phyloP scores from a whole-genome alignment of 352 stramenopile species.

The Phytopythium chamaehyphon region DNA sequence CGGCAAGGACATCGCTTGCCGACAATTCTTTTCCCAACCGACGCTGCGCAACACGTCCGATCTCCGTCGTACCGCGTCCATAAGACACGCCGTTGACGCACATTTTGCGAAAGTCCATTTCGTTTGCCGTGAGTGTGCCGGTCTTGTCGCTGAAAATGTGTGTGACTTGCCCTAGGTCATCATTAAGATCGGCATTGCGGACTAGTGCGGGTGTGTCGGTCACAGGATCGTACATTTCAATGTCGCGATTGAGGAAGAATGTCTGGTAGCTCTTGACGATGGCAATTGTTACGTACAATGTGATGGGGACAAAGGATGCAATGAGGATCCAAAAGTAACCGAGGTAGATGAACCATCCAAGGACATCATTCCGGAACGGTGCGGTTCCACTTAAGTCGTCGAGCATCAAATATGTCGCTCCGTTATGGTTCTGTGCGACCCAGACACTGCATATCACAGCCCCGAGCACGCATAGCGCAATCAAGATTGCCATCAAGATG shows the following conservation, averaged over 20 bases:
- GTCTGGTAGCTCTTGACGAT: constrained; percentile 88
- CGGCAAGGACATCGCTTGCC: constrained; percentile 65
- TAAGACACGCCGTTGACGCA: constrained; percentile 80
- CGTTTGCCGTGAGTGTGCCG: constrained; percentile 80
- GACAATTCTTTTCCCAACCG: constrained; percentile 74
- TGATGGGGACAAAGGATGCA: constrained; percentile 85
- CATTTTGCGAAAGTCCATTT: constrained; percentile 90
- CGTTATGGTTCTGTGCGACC: constrained; percentile 50
- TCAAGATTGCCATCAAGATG: constrained; percentile 70
- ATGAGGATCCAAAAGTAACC: constrained; percentile 89
- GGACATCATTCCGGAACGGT: constrained; percentile 67
- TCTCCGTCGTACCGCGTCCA: constrained; percentile 78
- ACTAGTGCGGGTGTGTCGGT: constrained; percentile 78
- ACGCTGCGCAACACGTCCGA: constrained; percentile 68
- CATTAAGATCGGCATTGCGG: constrained; percentile 82
- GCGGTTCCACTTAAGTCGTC: constrained; percentile 51
- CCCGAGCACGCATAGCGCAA: constrained; percentile 65
- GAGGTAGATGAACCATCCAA: constrained; percentile 73
- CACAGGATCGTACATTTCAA: constrained; percentile 81
- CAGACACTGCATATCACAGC: constrained; percentile 64
- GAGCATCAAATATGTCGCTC: constrained; percentile 70
- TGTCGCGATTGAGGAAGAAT: constrained; percentile 82
- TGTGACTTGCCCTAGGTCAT: constrained; percentile 84
- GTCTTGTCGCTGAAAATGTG: constrained; percentile 90
- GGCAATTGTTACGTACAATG: constrained; percentile 84